Base-by-base conservation (phyloP, 1,139 yeast genomes). In the Yamadazyma trypodendri region DNA sequence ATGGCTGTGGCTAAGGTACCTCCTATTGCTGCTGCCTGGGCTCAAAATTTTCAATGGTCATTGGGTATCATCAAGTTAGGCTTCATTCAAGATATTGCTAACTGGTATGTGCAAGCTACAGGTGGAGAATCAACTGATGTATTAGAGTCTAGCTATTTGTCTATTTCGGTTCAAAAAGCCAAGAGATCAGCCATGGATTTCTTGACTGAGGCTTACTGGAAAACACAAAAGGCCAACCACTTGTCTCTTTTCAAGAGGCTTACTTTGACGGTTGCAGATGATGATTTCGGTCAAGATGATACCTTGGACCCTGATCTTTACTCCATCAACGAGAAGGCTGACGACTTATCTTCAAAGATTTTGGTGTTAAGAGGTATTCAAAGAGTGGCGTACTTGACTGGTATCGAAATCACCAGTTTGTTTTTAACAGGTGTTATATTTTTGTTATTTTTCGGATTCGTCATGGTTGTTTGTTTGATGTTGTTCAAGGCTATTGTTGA, bases 11-110 rank as follows among this genome's bases (percentile, higher is more conserved):
- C 89, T 15, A 73, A 81, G 44, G 86, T 88, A 18, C 98, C 98
- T 7, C 98, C 98, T 5, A 88, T 92, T 48, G 97, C 97, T 8
- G 92, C 96, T 2, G 94, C 97, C 3, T 92, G 99, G 99, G 83
- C 95, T 25, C 96, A 92, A 61, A 92, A 92, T 66, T 92, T 92
- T 69, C 82, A 81, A 65, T 92, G 98, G 98, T 82, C 97, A 5
- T 75, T 92, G 74, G 98, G 98, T 39, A 81, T 92, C 46, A 87
- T 94, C 51, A 73, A 76, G 41, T 79, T 81, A 9, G 66, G 67
- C n/a, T 88, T 90, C 55, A 84, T 92, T 78, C 98, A 92, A 61
- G 61, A 70, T 35, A 86, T 90, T 42, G 84, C 95, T 51, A 79
- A 82, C 58, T 92, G 98, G 98, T 92, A 92, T 63, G 81, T 92